Conservation (phyloP, 1,139 yeast species). For the Magnusiomyces sp. region DNA sequence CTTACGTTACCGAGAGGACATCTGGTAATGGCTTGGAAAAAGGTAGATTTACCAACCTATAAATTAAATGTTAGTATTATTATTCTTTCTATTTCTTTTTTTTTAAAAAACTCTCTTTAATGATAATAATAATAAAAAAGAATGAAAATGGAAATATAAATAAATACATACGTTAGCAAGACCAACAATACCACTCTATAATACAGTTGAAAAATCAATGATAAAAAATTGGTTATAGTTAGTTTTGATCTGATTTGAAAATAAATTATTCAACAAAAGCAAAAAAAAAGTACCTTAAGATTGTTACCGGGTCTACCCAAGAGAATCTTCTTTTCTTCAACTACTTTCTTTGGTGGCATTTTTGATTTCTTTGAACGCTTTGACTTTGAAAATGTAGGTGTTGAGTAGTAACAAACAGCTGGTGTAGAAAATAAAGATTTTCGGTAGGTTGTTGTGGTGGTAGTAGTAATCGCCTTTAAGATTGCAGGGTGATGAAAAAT, state of each 20-base stretch:
- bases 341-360: conserved; percentile 96
- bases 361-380: neutral
- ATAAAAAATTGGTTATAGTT: neutral
- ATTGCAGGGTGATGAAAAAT: neutral
- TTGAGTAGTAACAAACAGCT: neutral
- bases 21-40: conserved; percentile 65
- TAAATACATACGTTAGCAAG: conserved; percentile 59
- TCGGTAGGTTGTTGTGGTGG: neutral
- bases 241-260: neutral
- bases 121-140: neutral
- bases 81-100: too few species aligned
- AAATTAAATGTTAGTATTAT: neutral
- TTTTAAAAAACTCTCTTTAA: neutral
- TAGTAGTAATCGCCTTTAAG: neutral
- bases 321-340: conserved; percentile 77
- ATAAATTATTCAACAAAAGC: neutral
- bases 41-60: conserved; percentile 78
- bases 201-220: neutral
- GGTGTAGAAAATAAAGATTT: neutral
- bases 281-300: conserved; percentile 20
- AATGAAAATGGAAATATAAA: too few species aligned
- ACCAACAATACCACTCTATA: conserved; percentile 83
- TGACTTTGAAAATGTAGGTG: neutral
- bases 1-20: conserved; percentile 77
- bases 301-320: conserved; percentile 95